A percentile compares a stretch with the other conserved stretches of the same genome.
phyloP scores from a whole-genome alignment of 345 rosid genomes.

The Aquilaria sinensis region DNA sequence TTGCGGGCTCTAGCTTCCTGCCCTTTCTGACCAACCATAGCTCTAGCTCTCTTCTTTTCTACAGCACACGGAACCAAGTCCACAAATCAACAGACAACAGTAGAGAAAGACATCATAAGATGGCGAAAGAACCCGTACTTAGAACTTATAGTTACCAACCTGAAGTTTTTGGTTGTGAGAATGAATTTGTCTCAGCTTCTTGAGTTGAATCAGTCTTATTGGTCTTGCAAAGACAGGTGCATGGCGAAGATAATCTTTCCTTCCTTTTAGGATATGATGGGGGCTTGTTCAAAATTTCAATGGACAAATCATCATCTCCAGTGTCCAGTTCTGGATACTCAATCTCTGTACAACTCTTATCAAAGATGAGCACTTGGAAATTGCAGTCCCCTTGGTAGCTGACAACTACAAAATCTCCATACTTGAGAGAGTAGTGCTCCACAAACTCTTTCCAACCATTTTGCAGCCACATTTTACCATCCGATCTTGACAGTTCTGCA shows the following conservation, averaged over 20 bases:
- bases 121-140: too few relatives aligned
- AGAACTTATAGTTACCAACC: too few relatives aligned
- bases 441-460: conserved; percentile 29
- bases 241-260: background rate
- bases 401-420: too few relatives aligned
- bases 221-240: background rate
- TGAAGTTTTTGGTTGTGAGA: too few relatives aligned
- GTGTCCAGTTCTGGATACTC: conserved; percentile 6
- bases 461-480: conserved; percentile 15
- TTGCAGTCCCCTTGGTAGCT: conserved; percentile 12
- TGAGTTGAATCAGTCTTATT: background rate
- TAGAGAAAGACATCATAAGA: too few relatives aligned
- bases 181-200: too few relatives aligned
- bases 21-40: too few relatives aligned
- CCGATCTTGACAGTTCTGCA: conserved; percentile 15
- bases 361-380: conserved; percentile 17
- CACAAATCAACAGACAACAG: too few relatives aligned
- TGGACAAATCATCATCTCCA: background rate
- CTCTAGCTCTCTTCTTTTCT: too few relatives aligned
- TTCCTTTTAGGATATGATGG: conserved; percentile 1
- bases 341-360: conserved; percentile 14
- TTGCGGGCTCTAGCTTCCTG: too few relatives aligned
- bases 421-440: conserved; percentile 12
- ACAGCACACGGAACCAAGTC: too few relatives aligned
- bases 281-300: conserved; percentile 4